phyloP scores from a whole-genome alignment of 768 basidiomycete genomes.

The Sporobolomyces roseus region DNA sequence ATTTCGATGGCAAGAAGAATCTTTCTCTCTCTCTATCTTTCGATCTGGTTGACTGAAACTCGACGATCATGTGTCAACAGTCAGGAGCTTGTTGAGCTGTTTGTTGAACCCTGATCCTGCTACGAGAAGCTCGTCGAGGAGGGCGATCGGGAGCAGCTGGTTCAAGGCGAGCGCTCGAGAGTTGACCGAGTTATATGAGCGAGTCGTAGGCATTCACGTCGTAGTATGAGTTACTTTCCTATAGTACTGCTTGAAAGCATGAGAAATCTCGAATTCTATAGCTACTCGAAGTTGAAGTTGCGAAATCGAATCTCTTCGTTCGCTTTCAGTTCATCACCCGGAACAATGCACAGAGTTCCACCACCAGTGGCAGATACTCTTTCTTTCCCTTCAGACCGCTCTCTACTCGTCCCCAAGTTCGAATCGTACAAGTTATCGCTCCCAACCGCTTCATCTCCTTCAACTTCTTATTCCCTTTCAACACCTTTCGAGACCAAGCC shows the following conservation, averaged over 20 bases:
- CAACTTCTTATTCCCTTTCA: not conserved
- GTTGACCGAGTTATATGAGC: not conserved
- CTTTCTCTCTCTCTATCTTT: too few relatives aligned
- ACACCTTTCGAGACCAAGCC: not conserved
- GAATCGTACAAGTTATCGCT: slow-evolving; percentile 41
- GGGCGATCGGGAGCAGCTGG: not conserved
- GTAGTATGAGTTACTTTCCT: too few relatives aligned
- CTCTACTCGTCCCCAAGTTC: slow-evolving; percentile 39
- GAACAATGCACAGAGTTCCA: not conserved
- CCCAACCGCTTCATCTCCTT: not conserved
- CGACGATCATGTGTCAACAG: not conserved
- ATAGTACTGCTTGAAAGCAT: too few relatives aligned
- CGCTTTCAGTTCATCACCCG: too few relatives aligned
- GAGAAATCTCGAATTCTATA: too few relatives aligned
- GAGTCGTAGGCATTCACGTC: not conserved
- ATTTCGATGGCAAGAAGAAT: not conserved
- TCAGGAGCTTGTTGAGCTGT: not conserved
- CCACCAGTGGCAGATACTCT: slow-evolving; percentile 12
- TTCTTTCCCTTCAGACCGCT: slow-evolving; percentile 22
- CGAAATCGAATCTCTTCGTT: too few relatives aligned
- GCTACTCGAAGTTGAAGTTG: too few relatives aligned
- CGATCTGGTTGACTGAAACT: not conserved
- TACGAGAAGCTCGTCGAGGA: not conserved
- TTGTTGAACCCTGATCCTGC: not conserved
- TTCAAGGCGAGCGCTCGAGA: not conserved